A percentile compares a stretch with the other conserved stretches of the same genome.
These are phyloP conservation scores for Chlamydomonas schloesseri DNA, from an alignment of 139 green algal species.

Conservation along the genomic window DNA sequence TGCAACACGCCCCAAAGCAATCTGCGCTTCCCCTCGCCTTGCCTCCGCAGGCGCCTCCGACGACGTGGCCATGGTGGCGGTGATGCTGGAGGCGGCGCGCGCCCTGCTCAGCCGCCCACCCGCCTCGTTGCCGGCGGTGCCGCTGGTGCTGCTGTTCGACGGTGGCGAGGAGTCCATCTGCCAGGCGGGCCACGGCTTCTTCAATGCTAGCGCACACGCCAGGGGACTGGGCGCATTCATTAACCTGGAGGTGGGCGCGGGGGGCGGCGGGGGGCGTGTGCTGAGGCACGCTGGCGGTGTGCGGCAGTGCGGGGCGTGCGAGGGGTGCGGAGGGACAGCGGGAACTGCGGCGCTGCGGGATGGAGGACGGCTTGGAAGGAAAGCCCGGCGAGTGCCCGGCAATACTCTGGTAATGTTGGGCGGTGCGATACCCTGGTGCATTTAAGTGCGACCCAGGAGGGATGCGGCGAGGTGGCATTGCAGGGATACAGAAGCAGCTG, in stretches of 20 bases:
- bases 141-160: constrained; percentile 79
- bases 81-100: constrained; percentile 74
- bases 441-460: too few species aligned
- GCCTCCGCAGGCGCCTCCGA: constrained; percentile 78
- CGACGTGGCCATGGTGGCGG: constrained; percentile 61
- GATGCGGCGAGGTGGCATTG: too few species aligned
- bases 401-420: too few species aligned
- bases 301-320: too few species aligned
- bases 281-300: neutral
- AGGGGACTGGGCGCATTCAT: constrained; percentile 74
- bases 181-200: constrained; percentile 35
- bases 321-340: neutral
- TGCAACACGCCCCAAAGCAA: too few species aligned
- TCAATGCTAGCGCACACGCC: neutral
- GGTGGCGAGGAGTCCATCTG: constrained; percentile 29
- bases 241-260: constrained; percentile 74
- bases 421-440: too few species aligned
- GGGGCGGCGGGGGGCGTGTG: neutral
- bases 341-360: too few species aligned
- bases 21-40: too few species aligned
- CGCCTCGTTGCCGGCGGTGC: constrained; percentile 47
- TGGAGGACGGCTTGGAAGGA: too few species aligned
- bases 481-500: too few species aligned
- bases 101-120: constrained; percentile 51
- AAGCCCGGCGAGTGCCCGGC: too few species aligned